Base-by-base conservation (phyloP, 2,329 filamentous ascomycete species). In the Talaromyces sp. region DNA sequence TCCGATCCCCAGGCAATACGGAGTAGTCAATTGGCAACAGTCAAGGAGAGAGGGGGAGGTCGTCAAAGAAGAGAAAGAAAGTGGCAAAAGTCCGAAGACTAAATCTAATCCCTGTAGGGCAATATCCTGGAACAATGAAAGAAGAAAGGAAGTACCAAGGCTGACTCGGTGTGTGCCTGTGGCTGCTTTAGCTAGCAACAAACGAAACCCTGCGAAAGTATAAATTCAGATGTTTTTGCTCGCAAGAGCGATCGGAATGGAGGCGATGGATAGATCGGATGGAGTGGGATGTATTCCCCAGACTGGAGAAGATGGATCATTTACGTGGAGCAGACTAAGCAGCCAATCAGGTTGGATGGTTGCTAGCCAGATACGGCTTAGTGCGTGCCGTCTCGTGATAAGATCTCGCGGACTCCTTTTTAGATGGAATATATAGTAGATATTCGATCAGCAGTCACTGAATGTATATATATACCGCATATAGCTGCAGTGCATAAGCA, bases 61-160 rank as follows among this genome's bases (percentile, higher is more conserved):
- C 17, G 34, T 34, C 19, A 22, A 58, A 43, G 34, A 17, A 31
- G 34, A 58, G 31, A 40, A 58, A 59, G 25, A 38, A 59, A 59
- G 56, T 59, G 56, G 56, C 56, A 38, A 45, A 56, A 36, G 31
- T 38, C 36, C 17, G 56, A 43, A 29, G 56, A 36, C 56, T n/a
- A 29, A 58, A n/a, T 25, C 56, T 58, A 27, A 10, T 36, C 34
- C 36, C 4, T n/a, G 56, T 15, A 25, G 25, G 56, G 56, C 22
- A 59, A 59, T 59, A n/a, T 59, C 45, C 56, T 45, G 27, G 56
- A 59, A 59, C 36, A 45, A 40, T 31, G 22, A 45, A 45, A 45
- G 56, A 45, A 43, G n/a, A 22, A 19, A 36, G 47, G 25, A 40
- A 40, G 38, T 8, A 7, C 38, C 38, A n/a, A 53, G 49, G 49